phyloP scores from a whole-genome alignment of 129 eudicot genomes.

The carrot (Daucus carota) region DNA sequence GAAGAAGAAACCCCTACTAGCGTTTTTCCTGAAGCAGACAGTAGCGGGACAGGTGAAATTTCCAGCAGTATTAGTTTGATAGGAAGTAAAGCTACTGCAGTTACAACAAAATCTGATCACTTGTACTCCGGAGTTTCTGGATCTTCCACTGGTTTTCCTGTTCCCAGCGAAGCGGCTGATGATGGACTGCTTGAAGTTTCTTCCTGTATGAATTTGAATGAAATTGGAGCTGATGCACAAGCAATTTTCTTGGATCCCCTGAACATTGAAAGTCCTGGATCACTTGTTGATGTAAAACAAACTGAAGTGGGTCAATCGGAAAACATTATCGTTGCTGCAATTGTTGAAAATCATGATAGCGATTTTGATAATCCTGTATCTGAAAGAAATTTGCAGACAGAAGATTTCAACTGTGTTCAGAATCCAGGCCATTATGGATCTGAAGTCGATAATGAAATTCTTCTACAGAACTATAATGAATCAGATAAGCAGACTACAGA shows the following conservation, averaged over 20 bases:
- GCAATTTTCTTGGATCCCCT: background rate
- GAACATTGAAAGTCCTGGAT: conserved; percentile 9
- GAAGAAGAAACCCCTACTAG: conserved; percentile 13
- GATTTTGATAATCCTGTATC: conserved; percentile 16
- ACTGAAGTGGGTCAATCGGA: conserved; percentile 14
- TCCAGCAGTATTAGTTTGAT: background rate
- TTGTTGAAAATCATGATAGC: conserved; percentile 12
- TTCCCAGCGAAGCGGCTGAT: conserved; percentile 12
- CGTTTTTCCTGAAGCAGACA: conserved; percentile 11
- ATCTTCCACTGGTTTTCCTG: background rate
- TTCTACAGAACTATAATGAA: conserved; percentile 14
- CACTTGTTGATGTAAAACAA: conserved; percentile 18
- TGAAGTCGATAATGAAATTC: conserved; percentile 10
- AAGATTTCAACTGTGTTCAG: conserved; percentile 11
- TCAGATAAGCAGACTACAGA: conserved; percentile 20
- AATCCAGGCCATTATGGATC: conserved; percentile 18
- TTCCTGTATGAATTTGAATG: conserved; percentile 6
- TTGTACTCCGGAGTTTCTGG: background rate
- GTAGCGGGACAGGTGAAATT: conserved; percentile 12
- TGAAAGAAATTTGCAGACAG: conserved; percentile 19
- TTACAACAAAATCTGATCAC: background rate
- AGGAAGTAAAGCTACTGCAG: conserved; percentile 24
- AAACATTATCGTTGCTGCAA: background rate
- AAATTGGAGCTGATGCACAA: conserved; percentile 18
- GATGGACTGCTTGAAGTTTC: conserved; percentile 11